Conservation (phyloP, 108 stramenopile species). For the Fragilaria crotonensis region DNA sequence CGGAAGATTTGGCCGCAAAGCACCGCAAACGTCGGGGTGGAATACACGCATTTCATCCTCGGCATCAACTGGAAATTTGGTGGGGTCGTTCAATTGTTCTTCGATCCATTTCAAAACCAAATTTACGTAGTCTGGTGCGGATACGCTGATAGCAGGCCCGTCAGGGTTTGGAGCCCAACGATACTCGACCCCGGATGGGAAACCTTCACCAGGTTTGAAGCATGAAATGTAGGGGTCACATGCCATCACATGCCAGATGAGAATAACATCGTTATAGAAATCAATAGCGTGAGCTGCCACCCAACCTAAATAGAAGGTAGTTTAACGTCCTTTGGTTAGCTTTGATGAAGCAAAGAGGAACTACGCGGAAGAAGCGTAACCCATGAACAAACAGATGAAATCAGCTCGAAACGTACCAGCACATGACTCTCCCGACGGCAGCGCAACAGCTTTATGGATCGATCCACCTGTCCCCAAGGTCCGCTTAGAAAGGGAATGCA, state of each 20-base stretch:
- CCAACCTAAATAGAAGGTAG: too few species aligned
- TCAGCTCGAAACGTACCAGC: too few species aligned
- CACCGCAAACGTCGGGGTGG: slow-evolving; percentile 83
- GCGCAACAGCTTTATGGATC: slow-evolving; percentile 80
- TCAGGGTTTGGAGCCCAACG: slow-evolving; percentile 56
- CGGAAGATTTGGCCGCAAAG: slow-evolving; percentile 84
- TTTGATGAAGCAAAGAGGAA: too few species aligned
- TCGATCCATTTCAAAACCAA: slow-evolving; percentile 84
- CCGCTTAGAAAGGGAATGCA: slow-evolving; percentile 81
- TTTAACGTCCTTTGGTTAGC: too few species aligned
- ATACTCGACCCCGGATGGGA: slow-evolving; percentile 85
- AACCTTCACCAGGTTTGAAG: slow-evolving; percentile 87
- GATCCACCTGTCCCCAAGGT: slow-evolving; percentile 85
- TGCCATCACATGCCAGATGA: slow-evolving; percentile 88
- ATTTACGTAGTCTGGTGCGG: slow-evolving; percentile 83
- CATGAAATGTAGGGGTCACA: slow-evolving; percentile 77
- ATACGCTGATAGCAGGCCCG: slow-evolving; percentile 60
- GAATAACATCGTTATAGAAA: slow-evolving; percentile 88
- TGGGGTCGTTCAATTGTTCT: slow-evolving; percentile 84
- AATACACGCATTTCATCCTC: slow-evolving; percentile 69
- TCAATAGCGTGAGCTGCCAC: slow-evolving; percentile 89
- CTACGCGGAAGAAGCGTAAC: too few species aligned
- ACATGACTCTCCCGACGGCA: slow-evolving; percentile 86
- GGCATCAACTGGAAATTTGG: slow-evolving; percentile 87
- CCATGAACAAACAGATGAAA: too few species aligned